Evolutionary conservation across 768 basidiomycete species (phyloP).

Genomic region (Serendipita sp.): DNA sequence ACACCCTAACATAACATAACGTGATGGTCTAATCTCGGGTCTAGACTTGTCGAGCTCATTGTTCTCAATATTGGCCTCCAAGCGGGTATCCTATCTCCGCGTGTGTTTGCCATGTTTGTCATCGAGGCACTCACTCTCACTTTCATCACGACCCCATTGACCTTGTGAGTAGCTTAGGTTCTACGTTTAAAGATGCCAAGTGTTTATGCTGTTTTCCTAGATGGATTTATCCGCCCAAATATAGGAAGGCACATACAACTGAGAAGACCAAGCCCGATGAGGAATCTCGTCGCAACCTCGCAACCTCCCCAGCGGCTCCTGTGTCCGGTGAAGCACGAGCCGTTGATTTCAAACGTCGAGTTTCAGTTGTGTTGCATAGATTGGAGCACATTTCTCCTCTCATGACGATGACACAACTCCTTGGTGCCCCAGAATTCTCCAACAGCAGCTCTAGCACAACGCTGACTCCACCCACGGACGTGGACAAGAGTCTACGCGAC

Average conservation of each 20-base stretch:
- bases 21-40: slow-evolving; percentile 24
- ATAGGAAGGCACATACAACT: slow-evolving; percentile 24
- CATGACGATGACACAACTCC: slow-evolving; percentile 29
- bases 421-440: slow-evolving; percentile 14
- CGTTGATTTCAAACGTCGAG: slow-evolving; percentile 15
- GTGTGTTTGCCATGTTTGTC: slow-evolving; percentile 75
- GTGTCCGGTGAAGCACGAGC: slow-evolving; percentile 1
- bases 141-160: slow-evolving; percentile 73
- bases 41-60: slow-evolving; percentile 57
- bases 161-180: slow-evolving; percentile 22
- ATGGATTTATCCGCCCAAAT: slow-evolving; percentile 52
- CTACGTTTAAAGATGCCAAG: no score
- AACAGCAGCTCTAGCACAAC: not conserved
- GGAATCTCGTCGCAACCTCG: slow-evolving; percentile 3
- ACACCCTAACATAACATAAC: not conserved
- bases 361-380: slow-evolving; percentile 27
- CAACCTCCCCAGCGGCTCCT: not conserved
- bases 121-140: slow-evolving; percentile 62
- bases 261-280: slow-evolving; percentile 6
- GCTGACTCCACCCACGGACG: not conserved
- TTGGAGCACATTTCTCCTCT: slow-evolving; percentile 27
- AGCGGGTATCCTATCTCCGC: slow-evolving; percentile 36
- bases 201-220: no score
- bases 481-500: not conserved
- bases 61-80: slow-evolving; percentile 76